These are phyloP conservation scores for Tilletia setariae DNA, from an alignment of 1,284 basidiomycete species.

Conservation along the genomic window DNA sequence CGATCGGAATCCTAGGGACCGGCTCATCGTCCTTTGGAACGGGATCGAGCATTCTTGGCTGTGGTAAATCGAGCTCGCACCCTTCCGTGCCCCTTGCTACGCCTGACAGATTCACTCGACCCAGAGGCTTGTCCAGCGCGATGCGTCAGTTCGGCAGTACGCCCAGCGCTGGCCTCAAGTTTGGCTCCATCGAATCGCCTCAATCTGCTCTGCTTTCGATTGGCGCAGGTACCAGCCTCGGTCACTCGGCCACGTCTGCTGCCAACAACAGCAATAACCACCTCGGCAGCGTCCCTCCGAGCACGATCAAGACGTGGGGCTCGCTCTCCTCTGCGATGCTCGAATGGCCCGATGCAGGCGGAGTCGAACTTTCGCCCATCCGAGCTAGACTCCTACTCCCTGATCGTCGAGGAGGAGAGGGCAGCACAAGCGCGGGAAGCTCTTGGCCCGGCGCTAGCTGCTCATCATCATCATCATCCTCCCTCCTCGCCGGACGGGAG, in stretches of 20 bases:
- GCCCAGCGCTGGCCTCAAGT: not conserved
- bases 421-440: no score
- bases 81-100: not conserved
- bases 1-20: not conserved
- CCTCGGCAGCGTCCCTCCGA: not conserved
- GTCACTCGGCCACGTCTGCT: not conserved
- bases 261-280: no score
- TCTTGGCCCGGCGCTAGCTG: not conserved
- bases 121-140: slow-evolving; percentile 9
- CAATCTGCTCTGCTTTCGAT: not conserved
- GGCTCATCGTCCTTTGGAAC: not conserved
- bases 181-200: not conserved
- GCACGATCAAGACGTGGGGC: slow-evolving; percentile 5
- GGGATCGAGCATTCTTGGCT: no score
- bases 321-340: slow-evolving; percentile 8
- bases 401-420: not conserved
- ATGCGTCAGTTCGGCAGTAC: not conserved
- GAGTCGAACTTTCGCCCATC: slow-evolving; percentile 12
- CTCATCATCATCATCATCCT: not conserved
- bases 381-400: not conserved
- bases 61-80: no score
- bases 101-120: not conserved
- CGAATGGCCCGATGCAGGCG: slow-evolving; percentile 2
- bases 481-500: not conserved
- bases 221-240: not conserved